Base-by-base conservation (phyloP, 2,329 filamentous ascomycete genomes). In the Teratosphaeria gauchensis region DNA sequence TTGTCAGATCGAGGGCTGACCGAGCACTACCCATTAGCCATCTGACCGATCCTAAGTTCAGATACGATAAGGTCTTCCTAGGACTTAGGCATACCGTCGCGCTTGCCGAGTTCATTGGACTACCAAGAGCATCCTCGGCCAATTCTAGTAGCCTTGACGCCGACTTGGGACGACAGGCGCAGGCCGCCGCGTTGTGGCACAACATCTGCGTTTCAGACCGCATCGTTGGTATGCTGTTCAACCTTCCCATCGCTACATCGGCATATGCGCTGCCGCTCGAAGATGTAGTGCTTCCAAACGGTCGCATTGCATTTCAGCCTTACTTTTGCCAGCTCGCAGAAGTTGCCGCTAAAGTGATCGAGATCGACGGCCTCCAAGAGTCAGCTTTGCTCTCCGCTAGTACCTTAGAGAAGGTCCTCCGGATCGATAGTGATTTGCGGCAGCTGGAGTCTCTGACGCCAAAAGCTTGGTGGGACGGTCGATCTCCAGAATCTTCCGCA, bases 71-170 rank as follows among this genome's bases (percentile, higher is more conserved):
- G 42, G 64, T 66, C 33, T 75, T 71, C 71, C 57, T 74, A 11
- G 62, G 63, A 48, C 53, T 74, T 32, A 71, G 72, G 19, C 69
- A 70, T 53, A 61, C 68, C 46, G 68, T 73, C 31, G 68, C 71
- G 4, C 62, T 74, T 32, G 70, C 71, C 51, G 71, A 74, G 59
- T 59, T 74, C 4, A 72, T 73, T 60, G 73, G 72, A 1, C 58
- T 74, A 9, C 69, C 56, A 3, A 19, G 42, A 30, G 58, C 56
- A 31, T 33, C 33, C 21, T 35, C 12, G 11, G 46, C 38, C 14
- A 38, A 19, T 24, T 56, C 28, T 35, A 35, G 35, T 46, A 30
- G 58, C 53, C 54, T 38, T 31, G 32, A 31, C 19, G 28, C 52
- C 21, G 16, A 53, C 28, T 31, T 12, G 14, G 52, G 52, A 4